Evolutionary conservation across 2,329 filamentous ascomycete genomes (phyloP), one percentile per base, ranked within the genome.

Genomic region (Verticillium isaacii): DNA sequence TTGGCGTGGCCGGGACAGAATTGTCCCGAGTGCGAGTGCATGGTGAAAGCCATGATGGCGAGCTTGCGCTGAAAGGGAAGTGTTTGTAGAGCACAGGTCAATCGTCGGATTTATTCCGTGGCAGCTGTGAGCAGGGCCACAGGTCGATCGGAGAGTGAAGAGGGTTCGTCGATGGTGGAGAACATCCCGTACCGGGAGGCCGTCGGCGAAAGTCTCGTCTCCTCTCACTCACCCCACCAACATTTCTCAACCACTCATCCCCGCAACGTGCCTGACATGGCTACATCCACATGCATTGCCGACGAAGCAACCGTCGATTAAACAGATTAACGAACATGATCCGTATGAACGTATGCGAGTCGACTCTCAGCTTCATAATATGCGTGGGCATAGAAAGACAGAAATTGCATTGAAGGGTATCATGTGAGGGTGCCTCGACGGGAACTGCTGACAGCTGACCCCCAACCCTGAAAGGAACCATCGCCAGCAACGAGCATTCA

Each of bases 11-110:
- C 87, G 11, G 89, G 89, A 79, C 95, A 99, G 80, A 99, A 99
- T 74, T 99, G 92, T 66, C 95, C 95, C 41, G 95, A 98, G 78
- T 99, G 95, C 72, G 92, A 96, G 77, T 99, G 95, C 81, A 98
- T 96, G 5, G 95, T 96, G 79, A 96, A 97, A 1, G 94, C 93
- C 95, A 98, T 98, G 59, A 54, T 72, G 64, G 5, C 45, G 19
- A 12, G 39, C 56, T 37, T 55, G 54, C 9, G 60, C 58, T 32
- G 25, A 9, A 23, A 7, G 25, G 45, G 29, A 6, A 29, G 29
- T 29, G 5, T 5, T 29, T 29, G 5, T 6, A 29, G 29, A 29
- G 29, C 29, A 5, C 29, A 29, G 5, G 29, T 29, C 29, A 29
- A 29, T 29, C 29, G 34, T 36, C 9, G 34, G 34, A 11, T 36